phyloP scores from a whole-genome alignment of 805 yeast genomes.

The Barnettozyma californica region DNA sequence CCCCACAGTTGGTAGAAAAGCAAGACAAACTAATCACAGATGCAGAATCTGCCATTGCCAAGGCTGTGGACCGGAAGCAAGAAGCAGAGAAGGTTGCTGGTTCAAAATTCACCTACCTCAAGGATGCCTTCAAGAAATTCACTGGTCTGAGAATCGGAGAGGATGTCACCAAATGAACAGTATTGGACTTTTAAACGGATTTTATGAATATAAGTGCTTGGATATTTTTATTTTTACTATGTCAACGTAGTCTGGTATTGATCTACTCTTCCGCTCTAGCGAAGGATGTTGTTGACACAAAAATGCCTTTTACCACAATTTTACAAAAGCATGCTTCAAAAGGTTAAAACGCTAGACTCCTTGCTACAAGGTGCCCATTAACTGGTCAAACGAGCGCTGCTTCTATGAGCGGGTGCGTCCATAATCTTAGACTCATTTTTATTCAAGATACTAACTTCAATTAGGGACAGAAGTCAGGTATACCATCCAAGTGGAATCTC shows the following conservation, averaged over 20 bases:
- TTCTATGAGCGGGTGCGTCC: neutral
- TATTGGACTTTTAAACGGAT: neutral
- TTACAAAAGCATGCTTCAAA: neutral
- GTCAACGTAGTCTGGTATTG: neutral
- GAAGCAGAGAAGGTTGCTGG: conserved; percentile 30
- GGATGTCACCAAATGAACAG: conserved; percentile 45
- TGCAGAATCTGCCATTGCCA: conserved; percentile 39
- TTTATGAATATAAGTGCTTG: neutral
- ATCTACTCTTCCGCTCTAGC: neutral
- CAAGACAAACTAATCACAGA: conserved; percentile 47
- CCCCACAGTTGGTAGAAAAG: conserved; percentile 59
- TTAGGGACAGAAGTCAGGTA: conserved; percentile 5
- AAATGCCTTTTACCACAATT: neutral
- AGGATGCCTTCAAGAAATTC: conserved; percentile 32
- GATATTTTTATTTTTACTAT: neutral
- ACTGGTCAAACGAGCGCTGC: neutral
- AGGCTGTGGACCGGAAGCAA: conserved; percentile 31
- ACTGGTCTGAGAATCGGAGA: conserved; percentile 71
- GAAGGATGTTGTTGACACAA: neutral
- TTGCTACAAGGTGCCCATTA: neutral
- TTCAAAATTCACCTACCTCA: conserved; percentile 15
- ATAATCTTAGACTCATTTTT: neutral
- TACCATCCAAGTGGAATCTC: conserved; percentile 15
- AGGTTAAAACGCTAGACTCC: too few relatives aligned
- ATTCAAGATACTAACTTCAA: neutral